Base-by-base conservation (phyloP, 75 land plant species). In the Gnetum montanum region DNA sequence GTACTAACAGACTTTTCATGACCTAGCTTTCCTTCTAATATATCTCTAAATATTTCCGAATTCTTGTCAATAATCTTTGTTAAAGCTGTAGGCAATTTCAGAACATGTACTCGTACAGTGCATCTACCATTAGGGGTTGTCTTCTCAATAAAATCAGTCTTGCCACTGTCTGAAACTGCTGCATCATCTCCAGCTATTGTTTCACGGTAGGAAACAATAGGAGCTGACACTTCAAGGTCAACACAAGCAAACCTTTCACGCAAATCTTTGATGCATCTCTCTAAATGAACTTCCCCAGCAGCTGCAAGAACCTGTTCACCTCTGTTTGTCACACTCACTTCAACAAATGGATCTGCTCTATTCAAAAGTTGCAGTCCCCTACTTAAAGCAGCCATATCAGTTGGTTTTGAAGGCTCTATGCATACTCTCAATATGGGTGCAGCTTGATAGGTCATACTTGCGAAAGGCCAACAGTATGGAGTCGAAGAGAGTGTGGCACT, bases 221-320 rank as follows among this genome's bases (percentile, higher is more conserved):
- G 97, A 20, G 86, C 77, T 31, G 97, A 92, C 23, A 92, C 97
- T 61, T 71, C 80, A 62, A 92, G 54, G 34, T 70, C 81, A 12
- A 88, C 78, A 44, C 73, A 75, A 12, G 95, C 95, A 77, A 92
- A 92, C 34, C 95, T 64, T 22, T 92, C 95, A 43, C 73, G 73
- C 60, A 92, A 69, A 60, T 92, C 97, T 59, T 88, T 92, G 35
- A 92, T 72, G 34, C 97, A 92, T 59, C 88, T 78, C 65, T 92
- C 97, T 27, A 92, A 66, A 70, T 92, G 97, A n/a, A 92, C 95
- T 62, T 92, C 97, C 4, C 97, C 95, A 5, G 97, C 97, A 57
- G 95, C 97, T 34, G 97, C 85, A 58, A 92, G 70, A 46, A 92
- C 95, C 44, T 92, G 89, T 60, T 92, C 97, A 0, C 97, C 97